Evolutionary conservation across 2,329 filamentous ascomycete genomes (phyloP).

Genomic region (Sporothrix protearum): DNA sequence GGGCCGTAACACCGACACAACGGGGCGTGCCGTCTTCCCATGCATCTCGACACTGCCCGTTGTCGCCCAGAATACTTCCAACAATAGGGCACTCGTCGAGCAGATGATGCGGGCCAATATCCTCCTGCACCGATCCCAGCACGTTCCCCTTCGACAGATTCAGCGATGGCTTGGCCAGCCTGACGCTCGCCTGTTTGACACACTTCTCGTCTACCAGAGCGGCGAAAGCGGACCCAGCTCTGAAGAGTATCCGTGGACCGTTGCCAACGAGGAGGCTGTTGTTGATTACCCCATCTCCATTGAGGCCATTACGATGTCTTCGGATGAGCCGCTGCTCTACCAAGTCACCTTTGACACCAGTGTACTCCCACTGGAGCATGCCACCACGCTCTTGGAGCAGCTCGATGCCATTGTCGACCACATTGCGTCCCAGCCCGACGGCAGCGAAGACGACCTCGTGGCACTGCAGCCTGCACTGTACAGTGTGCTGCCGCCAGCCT

Average conservation of each 20-base stretch:
- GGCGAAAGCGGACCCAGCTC: conserved; percentile 30
- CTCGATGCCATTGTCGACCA: conserved; percentile 64
- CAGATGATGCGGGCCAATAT: conserved; percentile 64
- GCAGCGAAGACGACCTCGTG: conserved; percentile 40
- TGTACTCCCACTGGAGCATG: conserved; percentile 66
- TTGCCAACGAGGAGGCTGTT: conserved; percentile 62
- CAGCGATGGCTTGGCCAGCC: conserved; percentile 66
- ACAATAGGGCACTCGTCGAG: conserved; percentile 56
- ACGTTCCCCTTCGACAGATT: conserved; percentile 65
- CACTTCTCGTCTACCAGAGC: conserved; percentile 79
- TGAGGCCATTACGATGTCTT: conserved; percentile 60
- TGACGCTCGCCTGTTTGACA: conserved; percentile 71
- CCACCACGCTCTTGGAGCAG: conserved; percentile 63
- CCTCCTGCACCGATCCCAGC: conserved; percentile 64
- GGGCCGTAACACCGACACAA: conserved; percentile 62
- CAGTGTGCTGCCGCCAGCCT: conserved; percentile 62
- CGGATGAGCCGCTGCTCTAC: conserved; percentile 50
- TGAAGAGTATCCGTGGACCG: conserved; percentile 50
- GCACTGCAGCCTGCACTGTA: conserved; percentile 44
- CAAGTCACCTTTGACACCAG: conserved; percentile 64
- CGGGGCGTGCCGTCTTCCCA: conserved; percentile 63
- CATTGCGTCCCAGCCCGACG: conserved; percentile 50
- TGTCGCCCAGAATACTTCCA: conserved; percentile 51
- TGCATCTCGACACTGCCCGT: conserved; percentile 80
- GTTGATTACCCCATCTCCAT: conserved; percentile 79